phyloP scores from a whole-genome alignment of 495 filamentous ascomycete species.

The Trichoderma parareesei region DNA sequence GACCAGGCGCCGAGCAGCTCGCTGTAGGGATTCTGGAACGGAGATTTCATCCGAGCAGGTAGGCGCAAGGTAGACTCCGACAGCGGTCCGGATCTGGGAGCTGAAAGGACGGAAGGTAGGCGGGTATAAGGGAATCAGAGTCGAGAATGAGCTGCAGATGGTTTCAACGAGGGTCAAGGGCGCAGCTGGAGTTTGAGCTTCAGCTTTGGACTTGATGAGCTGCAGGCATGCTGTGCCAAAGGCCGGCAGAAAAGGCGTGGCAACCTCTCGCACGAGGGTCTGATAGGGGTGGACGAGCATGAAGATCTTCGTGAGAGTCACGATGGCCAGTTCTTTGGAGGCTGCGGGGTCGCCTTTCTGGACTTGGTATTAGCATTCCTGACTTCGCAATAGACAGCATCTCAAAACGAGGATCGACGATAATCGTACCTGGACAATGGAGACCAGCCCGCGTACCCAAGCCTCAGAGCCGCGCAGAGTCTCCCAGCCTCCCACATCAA shows the following conservation, averaged over 20 bases:
- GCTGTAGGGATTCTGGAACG: constrained; percentile 40
- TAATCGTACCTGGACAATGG: constrained; percentile 56
- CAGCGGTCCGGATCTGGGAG: constrained; percentile 52
- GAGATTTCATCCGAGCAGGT: constrained; percentile 38
- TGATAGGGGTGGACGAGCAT: constrained; percentile 70
- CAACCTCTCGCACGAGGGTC: constrained; percentile 77
- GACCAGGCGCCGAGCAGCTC: constrained; percentile 50
- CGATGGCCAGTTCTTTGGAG: constrained; percentile 62
- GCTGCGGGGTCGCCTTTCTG: constrained; percentile 69
- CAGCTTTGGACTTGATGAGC: constrained; percentile 44
- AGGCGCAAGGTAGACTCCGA: constrained; percentile 49
- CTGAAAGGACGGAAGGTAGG: constrained; percentile 71
- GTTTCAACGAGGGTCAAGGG: constrained; percentile 47
- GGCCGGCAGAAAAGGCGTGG: constrained; percentile 67
- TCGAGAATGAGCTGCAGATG: constrained; percentile 48
- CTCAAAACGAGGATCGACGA: background rate
- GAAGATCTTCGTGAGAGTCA: constrained; percentile 75
- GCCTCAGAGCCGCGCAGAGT: constrained; percentile 57
- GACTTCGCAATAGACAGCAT: background rate
- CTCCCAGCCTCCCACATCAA: constrained; percentile 77
- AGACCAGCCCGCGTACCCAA: constrained; percentile 66
- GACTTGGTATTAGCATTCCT: constrained; percentile 12
- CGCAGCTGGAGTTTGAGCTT: constrained; percentile 30
- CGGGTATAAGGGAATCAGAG: constrained; percentile 66
- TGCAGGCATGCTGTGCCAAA: constrained; percentile 68